Base-by-base conservation (phyloP, 345 rosid species). In the Gossypium mustelinum region DNA sequence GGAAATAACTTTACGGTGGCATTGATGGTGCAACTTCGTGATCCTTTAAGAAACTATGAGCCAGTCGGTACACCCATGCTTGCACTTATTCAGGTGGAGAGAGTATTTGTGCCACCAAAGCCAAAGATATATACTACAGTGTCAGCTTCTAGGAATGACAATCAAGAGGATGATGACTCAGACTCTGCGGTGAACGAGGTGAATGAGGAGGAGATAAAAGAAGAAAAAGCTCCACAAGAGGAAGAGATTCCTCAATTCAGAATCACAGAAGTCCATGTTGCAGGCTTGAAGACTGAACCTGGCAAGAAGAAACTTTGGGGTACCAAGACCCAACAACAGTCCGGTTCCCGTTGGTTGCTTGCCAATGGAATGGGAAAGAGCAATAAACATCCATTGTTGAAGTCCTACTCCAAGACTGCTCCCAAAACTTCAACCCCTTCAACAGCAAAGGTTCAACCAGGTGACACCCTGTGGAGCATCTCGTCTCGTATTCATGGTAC, bases 61-160 rank as follows among this genome's bases (percentile, higher is more conserved):
- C 89, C 94, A 7, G 98, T 94, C 22, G 98, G 98, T 70, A 85
- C 93, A 18, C 97, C 98, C 18, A 94, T 94, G 97, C 97, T 94
- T 79, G 86, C 98, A 55, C 97, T 94, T 57, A 85, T 90, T 83
- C 98, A 94, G 80, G 98, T 94, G 9, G 97, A 94, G 87, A 87
- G 98, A 82, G 90, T 94, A 56, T 94, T 89, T 48, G 82, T 92
- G 70, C 94, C 97, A 54, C 94, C 97, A 34, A 94, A 94, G 86
- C 97, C 93, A 16, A 90, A 74, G 77, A 87, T 94, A 75, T 92
- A 85, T 79, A 74, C 87, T 67, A 84, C 87, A 44, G 97, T 92
- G 45, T 88, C 97, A 10, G 87, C 84, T 73, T 57, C 85, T 45
- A 89, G 85, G 75, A 81, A 73, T 61, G 79, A 78, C 27, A 75